phyloP scores from a whole-genome alignment of 805 yeast genomes.

The Candida ulmi region DNA sequence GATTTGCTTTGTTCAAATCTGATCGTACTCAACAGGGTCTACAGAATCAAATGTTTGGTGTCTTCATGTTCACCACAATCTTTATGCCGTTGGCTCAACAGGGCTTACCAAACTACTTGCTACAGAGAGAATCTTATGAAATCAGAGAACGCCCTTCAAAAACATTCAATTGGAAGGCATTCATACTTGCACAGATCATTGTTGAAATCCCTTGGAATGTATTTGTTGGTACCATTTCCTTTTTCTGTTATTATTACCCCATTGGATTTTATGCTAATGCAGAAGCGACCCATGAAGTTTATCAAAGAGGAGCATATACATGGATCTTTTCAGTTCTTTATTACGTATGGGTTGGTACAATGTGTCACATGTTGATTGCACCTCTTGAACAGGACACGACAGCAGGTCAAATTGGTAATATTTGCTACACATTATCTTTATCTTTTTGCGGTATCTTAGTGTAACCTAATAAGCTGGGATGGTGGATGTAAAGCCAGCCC shows the following conservation, averaged over 20 bases:
- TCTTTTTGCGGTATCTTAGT: conserved; percentile 75
- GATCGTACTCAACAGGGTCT: conserved; percentile 56
- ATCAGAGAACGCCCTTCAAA: conserved; percentile 70
- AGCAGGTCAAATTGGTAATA: conserved; percentile 54
- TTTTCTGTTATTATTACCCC: conserved; percentile 45
- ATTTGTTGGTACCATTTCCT: conserved; percentile 36
- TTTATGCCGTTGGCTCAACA: conserved; percentile 55
- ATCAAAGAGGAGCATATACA: background rate
- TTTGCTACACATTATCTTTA: conserved; percentile 55
- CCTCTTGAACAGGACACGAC: conserved; percentile 53
- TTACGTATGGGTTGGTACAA: conserved; percentile 45
- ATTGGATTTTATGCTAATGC: conserved; percentile 58
- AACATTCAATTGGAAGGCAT: conserved; percentile 63
- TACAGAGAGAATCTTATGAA: conserved; percentile 60
- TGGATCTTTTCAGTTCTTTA: conserved; percentile 41
- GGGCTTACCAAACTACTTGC: conserved; percentile 53
- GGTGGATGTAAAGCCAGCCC: conserved; percentile 69
- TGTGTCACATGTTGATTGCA: conserved; percentile 53
- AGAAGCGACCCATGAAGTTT: conserved; percentile 36
- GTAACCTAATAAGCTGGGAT: conserved; percentile 51
- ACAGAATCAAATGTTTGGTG: conserved; percentile 56
- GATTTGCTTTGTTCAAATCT: conserved; percentile 65
- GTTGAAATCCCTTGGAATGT: conserved; percentile 45
- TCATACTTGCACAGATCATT: conserved; percentile 37
- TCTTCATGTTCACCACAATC: conserved; percentile 50